Percentiles rank a stretch among this genome's conserved stretches.
Conservation (phyloP, 768 basidiomycete genomes). For the Mycena filopes region DNA sequence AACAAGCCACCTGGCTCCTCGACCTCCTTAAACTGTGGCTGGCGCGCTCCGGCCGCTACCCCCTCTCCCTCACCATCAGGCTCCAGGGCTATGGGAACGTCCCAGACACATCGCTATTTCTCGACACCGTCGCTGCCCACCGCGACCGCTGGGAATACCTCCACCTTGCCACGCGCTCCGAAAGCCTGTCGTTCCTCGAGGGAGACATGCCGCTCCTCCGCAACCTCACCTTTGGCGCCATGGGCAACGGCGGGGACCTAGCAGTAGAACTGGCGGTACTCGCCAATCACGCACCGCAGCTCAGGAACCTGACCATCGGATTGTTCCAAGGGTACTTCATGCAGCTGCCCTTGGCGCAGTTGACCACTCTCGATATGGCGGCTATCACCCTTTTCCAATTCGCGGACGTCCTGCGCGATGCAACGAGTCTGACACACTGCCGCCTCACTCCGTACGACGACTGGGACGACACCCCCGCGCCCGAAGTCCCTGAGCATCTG, state of each 20-base stretch:
- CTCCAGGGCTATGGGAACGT: neutral
- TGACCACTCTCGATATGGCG: neutral
- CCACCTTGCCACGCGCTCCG: neutral
- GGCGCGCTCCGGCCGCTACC: too few species aligned
- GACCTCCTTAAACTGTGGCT: too few species aligned
- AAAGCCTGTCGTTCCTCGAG: neutral
- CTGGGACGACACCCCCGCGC: neutral
- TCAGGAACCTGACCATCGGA: too few species aligned
- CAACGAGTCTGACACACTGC: neutral
- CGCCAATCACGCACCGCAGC: too few species aligned
- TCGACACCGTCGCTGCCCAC: neutral
- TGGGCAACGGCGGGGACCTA: too few species aligned
- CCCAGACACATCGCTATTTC: neutral
- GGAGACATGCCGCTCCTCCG: neutral
- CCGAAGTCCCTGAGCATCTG: neutral
- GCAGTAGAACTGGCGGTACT: too few species aligned
- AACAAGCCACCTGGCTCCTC: too few species aligned
- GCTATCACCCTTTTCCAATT: neutral
- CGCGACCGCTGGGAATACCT: conserved; percentile 6
- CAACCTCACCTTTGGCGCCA: neutral
- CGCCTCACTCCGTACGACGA: neutral
- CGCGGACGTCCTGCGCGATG: neutral
- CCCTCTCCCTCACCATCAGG: neutral
- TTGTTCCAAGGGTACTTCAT: too few species aligned
- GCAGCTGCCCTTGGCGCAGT: neutral